Evolutionary conservation across 257 asterid species (phyloP), one percentile per base, ranked within the genome.

Genomic region (Pogostemon cablin): DNA sequence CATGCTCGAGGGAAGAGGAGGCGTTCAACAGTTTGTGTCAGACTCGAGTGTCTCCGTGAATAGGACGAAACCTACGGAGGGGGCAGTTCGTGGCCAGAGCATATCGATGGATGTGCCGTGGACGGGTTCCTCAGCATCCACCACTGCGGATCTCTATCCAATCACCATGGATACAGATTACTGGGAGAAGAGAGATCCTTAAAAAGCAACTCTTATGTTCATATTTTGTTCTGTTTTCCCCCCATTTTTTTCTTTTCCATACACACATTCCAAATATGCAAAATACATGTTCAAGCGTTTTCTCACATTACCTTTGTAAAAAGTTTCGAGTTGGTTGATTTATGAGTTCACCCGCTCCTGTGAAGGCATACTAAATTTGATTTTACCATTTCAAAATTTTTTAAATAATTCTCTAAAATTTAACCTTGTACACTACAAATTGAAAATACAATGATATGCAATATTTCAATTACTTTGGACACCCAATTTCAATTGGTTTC

Each of bases 1-100:
- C 83, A 80, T 86, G 76, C 86, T 89, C 0, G 96, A 85, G 69
- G 89, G 92, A 9, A 75, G 60, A 52, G 66, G 55, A 35, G 75
- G 75, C 6, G 38, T 83, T 40, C 12, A 37, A 6, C 67, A 61
- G 41, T 67, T 75, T 0, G 72, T 67, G 52, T 73, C 82, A 2
- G 80, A 66, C 12, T 5, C 63, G 39, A 59, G 32, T 38, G 39
- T 40, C 49, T 17, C 72, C 12, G 37, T 3, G 20, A 50, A 3
- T 11, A 66, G 48, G 68, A 54, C 41, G 53, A 72, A 69, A 17
- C 55, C 3, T 5, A 25, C 9, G 1, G 8, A 50, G 38, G n/a
- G 9, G 7, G 11, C n/a, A 57, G 9, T 34, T 42, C 2, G 48
- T 11, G 68, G 55, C n/a, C 82, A 81, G 68, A 76, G 83, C 20